Conservation (phyloP, 257 asterid species). For the Solanum clarkiae region DNA sequence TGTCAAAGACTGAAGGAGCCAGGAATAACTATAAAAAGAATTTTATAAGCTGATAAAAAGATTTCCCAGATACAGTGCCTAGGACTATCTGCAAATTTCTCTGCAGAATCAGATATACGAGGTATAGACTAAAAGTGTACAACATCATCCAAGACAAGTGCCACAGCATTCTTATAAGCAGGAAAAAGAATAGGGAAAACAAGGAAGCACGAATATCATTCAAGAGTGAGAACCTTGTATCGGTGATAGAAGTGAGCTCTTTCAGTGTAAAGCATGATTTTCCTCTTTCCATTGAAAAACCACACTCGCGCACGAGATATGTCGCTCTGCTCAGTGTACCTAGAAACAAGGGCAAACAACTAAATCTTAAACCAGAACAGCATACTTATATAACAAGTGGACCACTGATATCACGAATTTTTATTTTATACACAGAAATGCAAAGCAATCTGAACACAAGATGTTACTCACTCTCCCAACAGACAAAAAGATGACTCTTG, state of each 20-base stretch:
- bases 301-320: slow-evolving; percentile 81
- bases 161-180: neutral
- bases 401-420: neutral
- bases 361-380: neutral
- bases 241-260: slow-evolving; percentile 96
- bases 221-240: slow-evolving; percentile 60
- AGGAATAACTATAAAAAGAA: neutral
- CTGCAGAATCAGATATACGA: neutral
- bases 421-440: neutral
- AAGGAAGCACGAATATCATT: neutral
- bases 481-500: slow-evolving; percentile 78
- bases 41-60: neutral
- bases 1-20: neutral
- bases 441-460: neutral
- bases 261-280: slow-evolving; percentile 86
- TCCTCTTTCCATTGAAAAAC: slow-evolving; percentile 70
- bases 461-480: slow-evolving; percentile 75
- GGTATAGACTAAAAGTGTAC: neutral
- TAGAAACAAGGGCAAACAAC: slow-evolving; percentile 1
- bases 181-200: neutral
- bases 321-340: slow-evolving; percentile 69
- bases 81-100: neutral
- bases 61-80: neutral
- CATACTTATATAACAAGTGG: neutral
- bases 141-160: neutral